Evolutionary conservation across 2,329 filamentous ascomycete genomes (phyloP).

Genomic region (Botryotinia convoluta): DNA sequence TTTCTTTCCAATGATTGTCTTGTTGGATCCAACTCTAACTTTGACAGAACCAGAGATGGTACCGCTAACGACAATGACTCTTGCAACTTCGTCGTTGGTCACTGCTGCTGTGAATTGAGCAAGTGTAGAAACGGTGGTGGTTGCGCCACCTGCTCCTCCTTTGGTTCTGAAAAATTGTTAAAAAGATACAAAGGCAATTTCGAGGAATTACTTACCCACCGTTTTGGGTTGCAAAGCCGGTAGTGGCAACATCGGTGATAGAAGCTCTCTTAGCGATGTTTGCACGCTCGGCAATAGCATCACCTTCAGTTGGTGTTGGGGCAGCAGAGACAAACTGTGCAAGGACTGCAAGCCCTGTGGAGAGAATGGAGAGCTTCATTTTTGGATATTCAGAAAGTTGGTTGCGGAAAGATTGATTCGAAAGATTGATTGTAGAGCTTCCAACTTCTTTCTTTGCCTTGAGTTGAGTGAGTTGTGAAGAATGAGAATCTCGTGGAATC

Average conservation of each 20-base stretch:
- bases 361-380: conserved; percentile 51
- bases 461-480: background rate
- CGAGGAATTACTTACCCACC: conserved; percentile 26
- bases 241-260: conserved; percentile 33
- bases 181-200: background rate
- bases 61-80: conserved; percentile 46
- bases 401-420: background rate
- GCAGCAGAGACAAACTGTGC: conserved; percentile 41
- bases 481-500: background rate
- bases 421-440: background rate
- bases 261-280: conserved; percentile 45
- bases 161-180: conserved; percentile 40
- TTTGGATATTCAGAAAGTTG: background rate
- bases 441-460: background rate
- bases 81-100: conserved; percentile 42
- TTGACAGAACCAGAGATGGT: conserved; percentile 31
- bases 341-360: conserved; percentile 46
- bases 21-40: conserved; percentile 40
- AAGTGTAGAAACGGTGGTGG: conserved; percentile 47
- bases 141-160: conserved; percentile 46
- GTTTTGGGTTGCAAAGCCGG: conserved; percentile 48
- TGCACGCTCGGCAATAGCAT: conserved; percentile 31
- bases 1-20: conserved; percentile 43
- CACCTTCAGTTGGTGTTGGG: conserved; percentile 48
- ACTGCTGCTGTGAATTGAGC: conserved; percentile 28